Conservation (phyloP, 1,284 basidiomycete species). For the Sporisorium exsertum region DNA sequence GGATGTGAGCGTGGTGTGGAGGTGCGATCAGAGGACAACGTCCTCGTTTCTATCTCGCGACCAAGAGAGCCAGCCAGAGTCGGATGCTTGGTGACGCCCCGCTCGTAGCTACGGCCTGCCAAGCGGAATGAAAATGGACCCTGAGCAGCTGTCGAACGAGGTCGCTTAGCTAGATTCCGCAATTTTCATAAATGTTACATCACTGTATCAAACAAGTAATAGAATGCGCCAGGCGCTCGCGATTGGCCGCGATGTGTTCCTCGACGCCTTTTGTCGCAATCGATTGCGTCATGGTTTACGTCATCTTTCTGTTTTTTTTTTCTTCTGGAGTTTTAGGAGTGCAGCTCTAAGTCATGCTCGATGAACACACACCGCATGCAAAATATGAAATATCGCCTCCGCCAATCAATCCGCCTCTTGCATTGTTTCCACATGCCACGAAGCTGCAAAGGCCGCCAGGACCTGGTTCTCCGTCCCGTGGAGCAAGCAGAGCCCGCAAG, state of each 20-base stretch:
- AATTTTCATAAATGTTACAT: neutral
- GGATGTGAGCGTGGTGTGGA: no score
- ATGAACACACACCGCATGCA: slow-evolving; percentile 7
- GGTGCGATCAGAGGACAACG: no score
- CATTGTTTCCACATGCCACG: no score
- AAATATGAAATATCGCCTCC: no score
- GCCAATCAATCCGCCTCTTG: no score
- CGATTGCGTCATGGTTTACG: slow-evolving; percentile 43
- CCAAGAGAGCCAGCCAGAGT: no score
- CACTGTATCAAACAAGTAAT: no score
- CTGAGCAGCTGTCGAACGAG: neutral
- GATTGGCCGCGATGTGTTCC: neutral
- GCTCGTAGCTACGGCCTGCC: neutral
- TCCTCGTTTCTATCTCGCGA: no score
- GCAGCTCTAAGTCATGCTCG: neutral
- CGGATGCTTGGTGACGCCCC: neutral
- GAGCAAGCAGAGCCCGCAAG: no score
- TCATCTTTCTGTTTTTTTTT: slow-evolving; percentile 13
- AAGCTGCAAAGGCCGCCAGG: no score
- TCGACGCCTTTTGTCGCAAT: neutral
- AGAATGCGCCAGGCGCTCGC: neutral
- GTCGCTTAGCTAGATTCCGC: neutral
- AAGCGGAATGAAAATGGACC: neutral
- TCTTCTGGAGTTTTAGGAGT: neutral
- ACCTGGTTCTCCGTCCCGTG: no score